Evolutionary conservation across 2,329 filamentous ascomycete species (phyloP).

Genomic region (Pseudogymnoascus sp.): DNA sequence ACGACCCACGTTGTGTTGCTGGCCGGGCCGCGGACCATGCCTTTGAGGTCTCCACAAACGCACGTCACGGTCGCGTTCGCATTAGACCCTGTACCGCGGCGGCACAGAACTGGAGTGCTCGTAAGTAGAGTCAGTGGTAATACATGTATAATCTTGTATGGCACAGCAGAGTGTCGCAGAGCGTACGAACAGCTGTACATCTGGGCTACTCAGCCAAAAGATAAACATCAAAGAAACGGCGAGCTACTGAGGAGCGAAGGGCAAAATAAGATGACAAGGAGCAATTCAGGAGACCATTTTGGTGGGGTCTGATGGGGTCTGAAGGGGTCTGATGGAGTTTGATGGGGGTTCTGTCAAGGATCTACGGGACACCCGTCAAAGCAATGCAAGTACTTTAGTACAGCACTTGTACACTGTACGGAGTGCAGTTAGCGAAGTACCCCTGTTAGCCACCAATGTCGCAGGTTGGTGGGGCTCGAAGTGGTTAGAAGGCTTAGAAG

Average conservation of each 20-base stretch:
- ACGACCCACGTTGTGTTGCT: conserved; percentile 2
- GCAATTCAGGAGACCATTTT: conserved; percentile 8
- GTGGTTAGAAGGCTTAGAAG: not conserved
- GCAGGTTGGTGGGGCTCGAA: not conserved
- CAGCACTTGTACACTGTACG: no score
- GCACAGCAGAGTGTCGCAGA: not conserved
- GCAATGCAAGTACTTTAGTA: not conserved
- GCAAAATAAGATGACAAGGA: conserved; percentile 7
- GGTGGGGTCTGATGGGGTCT: not conserved
- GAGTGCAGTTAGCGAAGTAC: not conserved
- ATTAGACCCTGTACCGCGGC: not conserved
- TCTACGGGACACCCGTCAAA: conserved; percentile 1
- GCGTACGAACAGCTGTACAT: not conserved
- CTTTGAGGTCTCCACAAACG: not conserved
- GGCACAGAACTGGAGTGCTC: not conserved
- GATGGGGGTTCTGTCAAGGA: not conserved
- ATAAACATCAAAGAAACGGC: not conserved
- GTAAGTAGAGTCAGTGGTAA: not conserved
- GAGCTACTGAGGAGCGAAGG: not conserved
- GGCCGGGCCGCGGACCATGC: conserved; percentile 8
- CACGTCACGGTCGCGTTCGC: not conserved
- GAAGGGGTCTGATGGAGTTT: not conserved
- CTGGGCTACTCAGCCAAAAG: not conserved
- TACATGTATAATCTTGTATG: not conserved
- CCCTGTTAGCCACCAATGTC: not conserved